Evolutionary conservation across 495 filamentous ascomycete genomes (phyloP).

Genomic region (Oidiodendron maius): DNA sequence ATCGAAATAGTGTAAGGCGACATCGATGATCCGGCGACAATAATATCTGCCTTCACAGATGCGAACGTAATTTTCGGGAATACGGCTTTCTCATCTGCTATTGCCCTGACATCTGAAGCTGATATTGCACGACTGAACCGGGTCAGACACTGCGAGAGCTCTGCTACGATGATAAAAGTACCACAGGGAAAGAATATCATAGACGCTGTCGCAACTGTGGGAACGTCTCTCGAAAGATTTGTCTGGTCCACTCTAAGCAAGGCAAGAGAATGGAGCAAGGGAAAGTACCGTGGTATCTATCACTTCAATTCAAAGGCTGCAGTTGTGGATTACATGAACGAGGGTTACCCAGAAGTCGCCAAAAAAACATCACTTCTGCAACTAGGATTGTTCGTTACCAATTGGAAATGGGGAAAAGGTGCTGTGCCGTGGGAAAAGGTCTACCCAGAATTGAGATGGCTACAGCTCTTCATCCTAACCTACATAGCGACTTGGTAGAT

Average conservation of each 20-base stretch:
- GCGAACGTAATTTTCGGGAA: slow-evolving; percentile 39
- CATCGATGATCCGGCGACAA: slow-evolving; percentile 33
- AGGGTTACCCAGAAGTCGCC: slow-evolving; percentile 5
- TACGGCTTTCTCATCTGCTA: slow-evolving; percentile 39
- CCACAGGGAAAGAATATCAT: slow-evolving; percentile 31
- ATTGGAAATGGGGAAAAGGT: too few species aligned
- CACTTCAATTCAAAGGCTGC: slow-evolving; percentile 34
- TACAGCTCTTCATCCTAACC: not conserved
- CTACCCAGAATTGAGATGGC: not conserved
- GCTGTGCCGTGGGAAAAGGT: slow-evolving; percentile 7
- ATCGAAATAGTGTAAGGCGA: slow-evolving; percentile 42
- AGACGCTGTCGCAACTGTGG: slow-evolving; percentile 43
- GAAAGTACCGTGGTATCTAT: slow-evolving; percentile 29
- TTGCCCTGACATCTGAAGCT: slow-evolving; percentile 19
- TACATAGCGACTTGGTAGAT: slow-evolving; percentile 3
- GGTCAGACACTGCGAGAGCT: slow-evolving; percentile 28
- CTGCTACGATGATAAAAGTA: slow-evolving; percentile 4
- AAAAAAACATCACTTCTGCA: slow-evolving; percentile 11
- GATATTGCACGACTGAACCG: slow-evolving; percentile 20
- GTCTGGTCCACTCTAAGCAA: slow-evolving; percentile 32
- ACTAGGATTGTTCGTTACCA: slow-evolving; percentile 3
- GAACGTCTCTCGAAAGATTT: slow-evolving; percentile 35
- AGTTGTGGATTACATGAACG: slow-evolving; percentile 8
- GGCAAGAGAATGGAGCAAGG: slow-evolving; percentile 25
- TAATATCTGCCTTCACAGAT: slow-evolving; percentile 39